phyloP scores from a whole-genome alignment of 2,329 filamentous ascomycete species.

The Talaromyces albobiverticillius region DNA sequence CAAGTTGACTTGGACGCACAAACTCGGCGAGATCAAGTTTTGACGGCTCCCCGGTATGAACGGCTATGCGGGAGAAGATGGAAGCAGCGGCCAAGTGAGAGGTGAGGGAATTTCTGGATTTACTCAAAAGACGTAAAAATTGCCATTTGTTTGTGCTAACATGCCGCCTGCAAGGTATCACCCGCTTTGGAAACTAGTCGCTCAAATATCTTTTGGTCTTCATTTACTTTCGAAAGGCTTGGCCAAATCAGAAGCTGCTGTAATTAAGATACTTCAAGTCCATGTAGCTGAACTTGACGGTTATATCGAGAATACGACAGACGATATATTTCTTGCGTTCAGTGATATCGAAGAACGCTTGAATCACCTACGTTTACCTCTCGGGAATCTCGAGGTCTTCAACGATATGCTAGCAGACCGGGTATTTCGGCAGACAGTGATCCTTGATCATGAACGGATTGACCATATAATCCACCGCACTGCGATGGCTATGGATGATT shows the following conservation, averaged over 20 bases:
- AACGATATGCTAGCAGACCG: constrained; percentile 85
- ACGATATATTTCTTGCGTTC: constrained; percentile 76
- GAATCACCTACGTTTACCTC: constrained; percentile 74
- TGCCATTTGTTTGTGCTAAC: constrained; percentile 1
- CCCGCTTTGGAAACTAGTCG: constrained; percentile 82
- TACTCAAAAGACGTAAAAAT: not conserved
- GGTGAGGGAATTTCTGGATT: constrained; percentile 20
- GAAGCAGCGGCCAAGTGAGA: constrained; percentile 70
- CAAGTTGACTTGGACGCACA: constrained; percentile 37
- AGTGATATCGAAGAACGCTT: constrained; percentile 78
- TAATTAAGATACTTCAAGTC: constrained; percentile 81
- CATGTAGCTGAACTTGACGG: constrained; percentile 94
- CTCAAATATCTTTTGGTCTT: constrained; percentile 91
- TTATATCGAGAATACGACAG: constrained; percentile 80
- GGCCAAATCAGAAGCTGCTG: constrained; percentile 84
- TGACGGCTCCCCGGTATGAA: constrained; percentile 67
- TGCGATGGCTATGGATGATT: constrained; percentile 69
- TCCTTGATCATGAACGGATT: constrained; percentile 85
- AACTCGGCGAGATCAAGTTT: constrained; percentile 61
- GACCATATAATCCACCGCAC: constrained; percentile 85
- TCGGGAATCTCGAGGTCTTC: constrained; percentile 78
- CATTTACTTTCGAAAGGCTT: constrained; percentile 80
- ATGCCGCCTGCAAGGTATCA: constrained; percentile 58
- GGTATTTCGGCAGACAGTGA: constrained; percentile 74
- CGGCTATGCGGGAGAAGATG: constrained; percentile 71